Evolutionary conservation across 257 asterid species (phyloP).

Genomic region (Ocimum tenuiflorum): DNA sequence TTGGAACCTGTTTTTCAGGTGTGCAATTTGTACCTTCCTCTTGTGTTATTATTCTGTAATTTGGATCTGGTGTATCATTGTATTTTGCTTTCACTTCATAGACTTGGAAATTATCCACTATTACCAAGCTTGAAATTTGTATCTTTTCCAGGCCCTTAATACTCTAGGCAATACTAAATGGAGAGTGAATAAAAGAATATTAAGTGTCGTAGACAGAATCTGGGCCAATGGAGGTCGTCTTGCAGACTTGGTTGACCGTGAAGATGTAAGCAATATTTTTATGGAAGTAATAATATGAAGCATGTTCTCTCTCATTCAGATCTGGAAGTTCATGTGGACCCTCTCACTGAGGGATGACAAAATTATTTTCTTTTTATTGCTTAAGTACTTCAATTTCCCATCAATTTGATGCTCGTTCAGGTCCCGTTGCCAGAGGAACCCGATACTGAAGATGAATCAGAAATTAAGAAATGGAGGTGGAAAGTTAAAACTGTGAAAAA

Average conservation of each 20-base stretch:
- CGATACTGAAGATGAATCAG: conserved; percentile 66
- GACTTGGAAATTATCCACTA: background rate
- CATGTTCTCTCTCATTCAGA: background rate
- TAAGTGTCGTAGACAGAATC: conserved; percentile 70
- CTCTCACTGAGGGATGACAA: background rate
- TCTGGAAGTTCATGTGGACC: background rate
- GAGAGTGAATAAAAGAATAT: conserved; percentile 83
- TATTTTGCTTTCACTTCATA: background rate
- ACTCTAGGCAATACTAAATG: conserved; percentile 90
- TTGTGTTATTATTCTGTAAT: background rate
- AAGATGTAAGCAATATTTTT: conserved; percentile 57
- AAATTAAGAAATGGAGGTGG: conserved; percentile 82
- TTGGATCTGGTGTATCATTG: conserved; percentile 2
- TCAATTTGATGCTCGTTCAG: conserved; percentile 31
- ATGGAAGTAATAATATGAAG: background rate
- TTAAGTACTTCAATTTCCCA: conserved; percentile 7
- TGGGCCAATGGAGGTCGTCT: conserved; percentile 89
- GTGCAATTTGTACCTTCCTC: conserved; percentile 3
- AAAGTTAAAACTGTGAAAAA: conserved; percentile 56
- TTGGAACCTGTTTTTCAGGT: conserved; percentile 70
- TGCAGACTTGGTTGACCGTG: conserved; percentile 87
- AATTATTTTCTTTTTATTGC: background rate
- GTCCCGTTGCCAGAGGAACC: conserved; percentile 77
- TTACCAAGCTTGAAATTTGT: background rate
- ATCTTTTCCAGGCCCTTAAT: conserved; percentile 63